A percentile compares a stretch with the other conserved stretches of the same genome.
Conservation (phyloP, 192 early-diverging fungal genomes). For the Phlyctochytrium arcticum region DNA sequence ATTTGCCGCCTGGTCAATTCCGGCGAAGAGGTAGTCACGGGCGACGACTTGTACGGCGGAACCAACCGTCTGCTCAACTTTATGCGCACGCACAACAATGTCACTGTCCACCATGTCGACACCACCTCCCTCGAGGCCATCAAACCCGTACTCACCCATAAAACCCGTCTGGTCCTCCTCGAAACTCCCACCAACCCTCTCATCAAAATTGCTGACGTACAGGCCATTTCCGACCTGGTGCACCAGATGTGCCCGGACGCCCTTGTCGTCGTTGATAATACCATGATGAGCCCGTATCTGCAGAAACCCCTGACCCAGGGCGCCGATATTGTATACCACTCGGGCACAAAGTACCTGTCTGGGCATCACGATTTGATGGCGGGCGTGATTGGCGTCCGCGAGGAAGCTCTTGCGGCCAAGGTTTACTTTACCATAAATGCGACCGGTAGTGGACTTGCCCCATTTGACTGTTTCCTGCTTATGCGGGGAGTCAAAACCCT, state of each 20-base stretch:
- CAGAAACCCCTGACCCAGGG: constrained; percentile 86
- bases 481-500: constrained; percentile 94
- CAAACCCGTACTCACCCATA: constrained; percentile 59
- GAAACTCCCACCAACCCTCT: constrained; percentile 97
- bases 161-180: constrained; percentile 81
- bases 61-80: constrained; percentile 93
- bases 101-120: constrained; percentile 88
- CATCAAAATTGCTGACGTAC: constrained; percentile 90
- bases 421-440: constrained; percentile 94
- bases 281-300: constrained; percentile 97
- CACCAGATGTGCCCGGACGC: constrained; percentile 72
- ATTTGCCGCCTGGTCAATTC: constrained; percentile 80
- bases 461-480: constrained; percentile 91
- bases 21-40: constrained; percentile 90
- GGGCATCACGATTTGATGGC: constrained; percentile 99
- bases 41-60: constrained; percentile 95
- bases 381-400: constrained; percentile 83
- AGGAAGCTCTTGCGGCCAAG: constrained; percentile 71
- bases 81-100: constrained; percentile 68
- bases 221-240: constrained; percentile 67
- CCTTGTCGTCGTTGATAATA: constrained; percentile 94
- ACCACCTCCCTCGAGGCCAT: constrained; percentile 70
- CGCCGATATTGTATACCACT: constrained; percentile 92
- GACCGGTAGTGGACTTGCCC: constrained; percentile 81
- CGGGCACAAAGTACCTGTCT: constrained; percentile 94